Evolutionary conservation across 305 asterid genomes (phyloP), one percentile per base, ranked within the genome.

Genomic region (Fraxinus latifolia): DNA sequence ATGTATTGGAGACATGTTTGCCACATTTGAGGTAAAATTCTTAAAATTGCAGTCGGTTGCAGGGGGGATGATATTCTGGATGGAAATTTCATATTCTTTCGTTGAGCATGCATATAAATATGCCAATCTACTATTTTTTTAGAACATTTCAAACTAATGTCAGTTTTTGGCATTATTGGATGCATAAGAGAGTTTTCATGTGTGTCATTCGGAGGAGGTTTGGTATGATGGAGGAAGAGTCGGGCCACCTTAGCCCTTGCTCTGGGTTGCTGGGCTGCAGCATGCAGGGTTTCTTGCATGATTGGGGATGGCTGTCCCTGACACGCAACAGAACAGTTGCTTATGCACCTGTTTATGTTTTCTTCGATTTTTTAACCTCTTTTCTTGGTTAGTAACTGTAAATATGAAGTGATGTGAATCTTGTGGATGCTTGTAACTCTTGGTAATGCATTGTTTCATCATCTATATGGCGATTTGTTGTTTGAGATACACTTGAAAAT

Each of bases 1-100:
- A 88, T 96, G 99, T 78, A 86, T 96, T 19, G 99, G 98, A 60
- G 99, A 96, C 92, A 92, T 94, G 98, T 94, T 96, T 82, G 99
- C 99, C 76, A 82, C 97, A 17, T 96, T 89, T 87, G 99, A 96
- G 99, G 99, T 96, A 88, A 86, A 60, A 19, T 77, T 9, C 83
- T 71, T 62, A 50, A 55, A 67, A 31, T 12, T 21, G 4, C 17
- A 65, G 31, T 65, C 6, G n/a, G 33, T 55, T 76, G 12, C 77
- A 37, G 74, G 53, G 23, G 72, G 6, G 33, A 23, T 58, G 78
- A 58, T 77, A 12, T 44, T 50, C 68, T 76, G n/a, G 72, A 62
- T 33, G 34, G 79, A 47, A 27, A 58, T 60, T 71, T 36, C 6
- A 75, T 29, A 37, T 75, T 67, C 29, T 79, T 81, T 81, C 21